Evolutionary conservation across 2,329 filamentous ascomycete species (phyloP).

Genomic region (Penicillium sp.): DNA sequence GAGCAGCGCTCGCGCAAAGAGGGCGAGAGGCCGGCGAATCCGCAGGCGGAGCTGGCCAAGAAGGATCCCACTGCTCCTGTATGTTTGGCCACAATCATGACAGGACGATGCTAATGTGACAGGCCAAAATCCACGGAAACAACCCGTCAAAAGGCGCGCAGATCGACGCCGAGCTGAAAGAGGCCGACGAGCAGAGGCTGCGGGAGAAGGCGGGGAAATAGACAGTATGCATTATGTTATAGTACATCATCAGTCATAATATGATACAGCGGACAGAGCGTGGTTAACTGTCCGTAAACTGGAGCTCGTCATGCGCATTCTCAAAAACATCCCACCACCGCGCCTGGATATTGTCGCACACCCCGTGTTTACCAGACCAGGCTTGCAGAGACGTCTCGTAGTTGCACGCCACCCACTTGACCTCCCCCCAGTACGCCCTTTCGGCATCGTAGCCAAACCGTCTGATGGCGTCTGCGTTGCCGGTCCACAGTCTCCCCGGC

Average conservation of each 20-base stretch:
- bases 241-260: conserved; percentile 3
- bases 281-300: conserved; percentile 26
- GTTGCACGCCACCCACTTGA: conserved; percentile 38
- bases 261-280: background rate
- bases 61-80: conserved; percentile 42
- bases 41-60: conserved; percentile 36
- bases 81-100: conserved; percentile 21
- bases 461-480: conserved; percentile 29
- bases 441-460: conserved; percentile 39
- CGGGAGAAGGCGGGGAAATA: conserved; percentile 40
- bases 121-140: conserved; percentile 46
- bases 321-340: conserved; percentile 24
- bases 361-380: conserved; percentile 24
- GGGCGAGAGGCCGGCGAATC: conserved; percentile 23
- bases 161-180: conserved; percentile 43
- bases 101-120: background rate
- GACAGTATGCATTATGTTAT: background rate
- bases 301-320: conserved; percentile 28
- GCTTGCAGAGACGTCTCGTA: conserved; percentile 31
- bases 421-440: conserved; percentile 38
- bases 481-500: conserved; percentile 31
- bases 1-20: conserved; percentile 24
- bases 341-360: conserved; percentile 18
- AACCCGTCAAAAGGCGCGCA: conserved; percentile 45
- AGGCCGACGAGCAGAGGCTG: conserved; percentile 42